Conservation (phyloP, 495 filamentous ascomycete genomes). For the Usnea hakonensis region DNA sequence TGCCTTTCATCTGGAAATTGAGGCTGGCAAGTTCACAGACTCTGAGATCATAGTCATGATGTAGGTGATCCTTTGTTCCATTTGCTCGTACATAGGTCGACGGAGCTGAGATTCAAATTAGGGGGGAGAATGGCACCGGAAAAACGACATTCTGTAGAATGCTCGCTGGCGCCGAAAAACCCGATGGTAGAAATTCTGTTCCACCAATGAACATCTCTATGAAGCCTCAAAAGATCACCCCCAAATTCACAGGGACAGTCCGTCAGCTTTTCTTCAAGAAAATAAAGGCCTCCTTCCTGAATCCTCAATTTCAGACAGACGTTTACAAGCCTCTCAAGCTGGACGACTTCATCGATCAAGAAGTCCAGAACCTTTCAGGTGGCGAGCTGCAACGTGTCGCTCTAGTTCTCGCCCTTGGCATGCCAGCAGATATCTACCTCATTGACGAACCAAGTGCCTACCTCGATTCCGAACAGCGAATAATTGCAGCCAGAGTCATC, state of each 20-base stretch:
- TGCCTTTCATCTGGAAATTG: slow-evolving; percentile 74
- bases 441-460: slow-evolving; percentile 95
- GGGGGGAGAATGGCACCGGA: slow-evolving; percentile 92
- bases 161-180: slow-evolving; percentile 86
- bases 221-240: slow-evolving; percentile 99
- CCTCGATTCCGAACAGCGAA: slow-evolving; percentile 98
- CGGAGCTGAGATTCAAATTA: no score
- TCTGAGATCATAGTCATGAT: slow-evolving; percentile 99
- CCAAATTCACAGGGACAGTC: slow-evolving; percentile 94
- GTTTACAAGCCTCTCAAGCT: slow-evolving; percentile 97
- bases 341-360: slow-evolving; percentile 98
- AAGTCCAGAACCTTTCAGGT: slow-evolving; percentile 97
- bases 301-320: slow-evolving; percentile 96
- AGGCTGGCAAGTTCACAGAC: slow-evolving; percentile 83
- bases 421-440: slow-evolving; percentile 96
- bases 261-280: slow-evolving; percentile 93
- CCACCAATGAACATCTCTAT: slow-evolving; percentile 95
- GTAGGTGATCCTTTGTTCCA: no score
- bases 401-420: slow-evolving; percentile 88
- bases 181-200: slow-evolving; percentile 65
- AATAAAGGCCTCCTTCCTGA: slow-evolving; percentile 93
- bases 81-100: no score
- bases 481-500: slow-evolving; percentile 91
- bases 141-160: slow-evolving; percentile 98
- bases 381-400: slow-evolving; percentile 98